Evolutionary conservation across 2,329 filamentous ascomycete species (phyloP), one percentile per base, ranked within the genome.

Genomic region (Botrytis hyacinthi): DNA sequence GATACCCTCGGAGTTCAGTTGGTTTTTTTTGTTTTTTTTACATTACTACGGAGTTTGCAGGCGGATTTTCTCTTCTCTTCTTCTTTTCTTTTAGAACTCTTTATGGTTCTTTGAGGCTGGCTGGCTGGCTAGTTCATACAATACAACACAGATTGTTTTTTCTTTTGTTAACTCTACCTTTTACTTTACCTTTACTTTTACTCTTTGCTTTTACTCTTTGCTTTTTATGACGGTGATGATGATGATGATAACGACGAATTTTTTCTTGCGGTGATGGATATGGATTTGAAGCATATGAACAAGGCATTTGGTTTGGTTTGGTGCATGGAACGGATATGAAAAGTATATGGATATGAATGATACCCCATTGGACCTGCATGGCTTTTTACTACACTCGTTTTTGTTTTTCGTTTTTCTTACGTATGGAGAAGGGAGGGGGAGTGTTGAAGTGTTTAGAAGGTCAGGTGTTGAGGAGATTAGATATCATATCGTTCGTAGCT

Each of bases 1-100:
- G 32, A 69, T 69, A 69, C 37, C 66, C 48, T 32, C n/a, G 66
- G 66, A 69, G 35, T 68, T 68, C n/a, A 18, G n/a, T n/a, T n/a
- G n/a, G n/a, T n/a, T n/a, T n/a, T 57, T 57, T 57, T 29, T 54
- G 48, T 54, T n/a, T 37, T 37, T 20, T 29, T 68, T 68, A 42
- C 26, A 54, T 54, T 37, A 40, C 14, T 18, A 51, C 22, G 22
- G 32, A 37, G 63, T 46, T 66, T n/a, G 4, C 35, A 42, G 35
- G 48, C 14, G 35, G 29, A 16, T 57, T 57, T 57, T 32, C 18
- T 57, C 54, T 68, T 42, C 35, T 6, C 16, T 29, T 57, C 40
- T 48, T 26, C 8, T 5, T 22, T 51, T 14, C 12, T n/a, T n/a
- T 51, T 48, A 48, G 46, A 48, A 48, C 10, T n/a, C 48, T 54